Evolutionary conservation across 306 rosid species (phyloP).

Genomic region (Gillenia trifoliata): DNA sequence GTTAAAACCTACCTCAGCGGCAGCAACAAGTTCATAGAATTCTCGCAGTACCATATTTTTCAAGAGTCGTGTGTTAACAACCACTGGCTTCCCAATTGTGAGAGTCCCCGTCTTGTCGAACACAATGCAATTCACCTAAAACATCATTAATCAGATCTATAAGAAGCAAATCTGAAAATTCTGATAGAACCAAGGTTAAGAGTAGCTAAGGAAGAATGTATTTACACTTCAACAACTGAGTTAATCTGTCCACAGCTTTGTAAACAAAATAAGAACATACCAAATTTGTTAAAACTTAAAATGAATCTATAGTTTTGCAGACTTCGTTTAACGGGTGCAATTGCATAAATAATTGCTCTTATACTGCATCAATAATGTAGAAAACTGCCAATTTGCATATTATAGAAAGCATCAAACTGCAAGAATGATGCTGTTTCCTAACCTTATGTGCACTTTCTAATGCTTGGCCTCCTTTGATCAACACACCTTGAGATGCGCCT

Average conservation of each 20-base stretch:
- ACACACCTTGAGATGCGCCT: constrained; percentile 85
- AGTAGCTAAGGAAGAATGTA: background rate
- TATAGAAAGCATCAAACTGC: background rate
- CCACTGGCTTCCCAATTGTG: constrained; percentile 66
- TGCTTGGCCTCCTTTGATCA: constrained; percentile 89
- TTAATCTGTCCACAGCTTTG: too few relatives aligned
- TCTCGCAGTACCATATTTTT: constrained; percentile 33
- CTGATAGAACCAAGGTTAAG: background rate
- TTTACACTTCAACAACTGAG: background rate
- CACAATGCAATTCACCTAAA: constrained; percentile 62
- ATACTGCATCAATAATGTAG: background rate
- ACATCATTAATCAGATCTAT: background rate
- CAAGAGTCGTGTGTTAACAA: constrained; percentile 49
- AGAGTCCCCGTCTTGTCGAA: constrained; percentile 80
- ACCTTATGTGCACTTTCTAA: constrained; percentile 77
- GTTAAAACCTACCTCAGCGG: constrained; percentile 46
- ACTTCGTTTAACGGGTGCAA: background rate
- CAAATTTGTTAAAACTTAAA: background rate
- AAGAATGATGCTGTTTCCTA: background rate
- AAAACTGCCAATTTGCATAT: background rate
- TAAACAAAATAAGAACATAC: too few relatives aligned
- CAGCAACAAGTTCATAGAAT: constrained; percentile 57
- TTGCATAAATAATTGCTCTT: background rate
- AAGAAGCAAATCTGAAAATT: background rate
- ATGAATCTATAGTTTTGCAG: background rate